These are phyloP conservation scores for Didymella arachidicola DNA, from an alignment of 2,329 filamentous ascomycete genomes.

Conservation along the genomic window DNA sequence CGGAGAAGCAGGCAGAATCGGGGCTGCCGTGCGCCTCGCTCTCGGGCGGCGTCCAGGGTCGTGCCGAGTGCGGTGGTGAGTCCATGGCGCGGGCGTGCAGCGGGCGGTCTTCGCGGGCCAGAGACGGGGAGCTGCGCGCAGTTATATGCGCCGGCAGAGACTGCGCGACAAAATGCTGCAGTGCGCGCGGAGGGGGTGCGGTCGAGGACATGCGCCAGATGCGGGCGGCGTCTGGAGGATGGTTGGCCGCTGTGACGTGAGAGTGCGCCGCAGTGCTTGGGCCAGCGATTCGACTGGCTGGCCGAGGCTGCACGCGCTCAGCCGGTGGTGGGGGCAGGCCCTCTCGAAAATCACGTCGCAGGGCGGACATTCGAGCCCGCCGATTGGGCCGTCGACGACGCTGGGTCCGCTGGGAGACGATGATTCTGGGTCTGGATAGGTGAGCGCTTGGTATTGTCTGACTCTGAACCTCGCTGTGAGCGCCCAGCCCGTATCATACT, in stretches of 20 bases:
- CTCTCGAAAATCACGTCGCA: slow-evolving; percentile 16
- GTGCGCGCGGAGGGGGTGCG: slow-evolving; percentile 10
- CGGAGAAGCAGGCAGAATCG: slow-evolving; percentile 33
- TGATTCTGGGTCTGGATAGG: slow-evolving; percentile 18
- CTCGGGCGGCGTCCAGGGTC: slow-evolving; percentile 46
- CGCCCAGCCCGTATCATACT: background rate
- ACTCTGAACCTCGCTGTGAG: background rate
- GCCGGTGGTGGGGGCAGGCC: slow-evolving; percentile 14
- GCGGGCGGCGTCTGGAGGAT: slow-evolving; percentile 6
- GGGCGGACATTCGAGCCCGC: slow-evolving; percentile 14
- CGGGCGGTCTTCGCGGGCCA: slow-evolving; percentile 20
- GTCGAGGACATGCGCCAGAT: slow-evolving; percentile 19
- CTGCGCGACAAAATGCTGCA: slow-evolving; percentile 8
- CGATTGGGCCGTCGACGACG: slow-evolving; percentile 16
- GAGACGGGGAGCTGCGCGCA: slow-evolving; percentile 9
- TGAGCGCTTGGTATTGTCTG: slow-evolving; percentile 19
- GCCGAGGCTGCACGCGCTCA: background rate
- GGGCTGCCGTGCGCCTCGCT: slow-evolving; percentile 26
- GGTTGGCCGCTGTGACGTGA: slow-evolving; percentile 25
- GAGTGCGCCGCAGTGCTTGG: slow-evolving; percentile 9
- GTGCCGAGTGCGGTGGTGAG: slow-evolving; percentile 32
- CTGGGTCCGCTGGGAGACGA: slow-evolving; percentile 15
- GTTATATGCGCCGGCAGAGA: slow-evolving; percentile 18
- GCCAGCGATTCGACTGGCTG: slow-evolving; percentile 6
- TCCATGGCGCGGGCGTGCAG: slow-evolving; percentile 30